Base-by-base conservation (phyloP, 768 basidiomycete species). In the Rhizopogon vinicolor region DNA sequence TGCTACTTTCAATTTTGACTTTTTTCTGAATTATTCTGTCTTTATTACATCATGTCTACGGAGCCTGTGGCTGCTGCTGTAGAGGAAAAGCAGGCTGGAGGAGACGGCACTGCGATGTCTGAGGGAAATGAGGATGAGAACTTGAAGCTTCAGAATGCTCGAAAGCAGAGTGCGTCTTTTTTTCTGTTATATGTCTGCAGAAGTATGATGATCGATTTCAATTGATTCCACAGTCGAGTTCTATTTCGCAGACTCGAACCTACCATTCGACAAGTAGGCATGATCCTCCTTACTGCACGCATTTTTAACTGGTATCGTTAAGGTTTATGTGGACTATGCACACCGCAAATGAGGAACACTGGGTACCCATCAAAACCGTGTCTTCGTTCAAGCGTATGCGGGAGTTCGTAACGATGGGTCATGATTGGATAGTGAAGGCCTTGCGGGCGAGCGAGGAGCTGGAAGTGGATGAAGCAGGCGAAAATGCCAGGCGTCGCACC, bases 281-380 rank as follows among this genome's bases (percentile, higher is more conserved):
- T 48, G 39, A 40, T 42, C 33, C 8, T 33, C 12, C 0, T 39
- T 42, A 43, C 18, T 3, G 14, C 10, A 0, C 40, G 35, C 14
- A 44, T 44, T 51, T 19, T 51, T 48, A 22, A 53, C 25, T 35
- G 13, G 46, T n/a, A 31, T 44, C 14, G 16, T 60, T 62, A 52
- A 93, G 92, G 74, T 97, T 94, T 78, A 93, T 97, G 90, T 98
- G 93, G 93, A 85, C 89, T 3, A 74, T 95, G 45, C 85, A 96
- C 68, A 83, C 85, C 25, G 85, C 87, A 59, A 86, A 86, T 59
- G 75, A 81, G 1, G 86, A 91, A 41, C 92, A 97, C 64, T 98
- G 93, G 93, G 83, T 98, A 5, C 86, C 94, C 1, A 80, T 98
- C 66, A 74, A 85, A 52, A 91, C 87, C 2, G 83, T 98, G 54